phyloP scores from a whole-genome alignment of 2,329 filamentous ascomycete genomes.

The Aspergillus luchuensis region DNA sequence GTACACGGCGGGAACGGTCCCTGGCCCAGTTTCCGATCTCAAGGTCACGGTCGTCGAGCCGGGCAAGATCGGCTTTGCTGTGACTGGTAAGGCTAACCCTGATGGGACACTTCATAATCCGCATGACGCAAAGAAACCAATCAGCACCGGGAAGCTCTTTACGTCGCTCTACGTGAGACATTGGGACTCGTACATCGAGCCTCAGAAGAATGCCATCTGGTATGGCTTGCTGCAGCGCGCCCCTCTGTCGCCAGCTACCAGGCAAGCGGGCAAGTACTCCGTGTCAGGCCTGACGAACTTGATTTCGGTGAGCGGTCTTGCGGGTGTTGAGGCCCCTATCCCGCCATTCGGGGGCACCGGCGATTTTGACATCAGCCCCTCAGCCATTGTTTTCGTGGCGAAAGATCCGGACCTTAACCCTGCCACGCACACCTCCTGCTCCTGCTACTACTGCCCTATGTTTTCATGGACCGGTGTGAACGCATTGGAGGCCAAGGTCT shows the following conservation, averaged over 20 bases:
- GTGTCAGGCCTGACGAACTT: conserved; percentile 49
- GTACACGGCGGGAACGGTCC: conserved; percentile 50
- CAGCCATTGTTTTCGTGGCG: conserved; percentile 49
- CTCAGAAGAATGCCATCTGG: conserved; percentile 54
- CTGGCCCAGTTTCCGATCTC: conserved; percentile 49
- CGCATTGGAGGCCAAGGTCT: conserved; percentile 34
- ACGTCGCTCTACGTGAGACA: conserved; percentile 56
- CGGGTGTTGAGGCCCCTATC: conserved; percentile 50
- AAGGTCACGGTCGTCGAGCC: conserved; percentile 47
- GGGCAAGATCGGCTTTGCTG: conserved; percentile 49
- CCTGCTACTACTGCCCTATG: conserved; percentile 49
- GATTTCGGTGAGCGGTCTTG: conserved; percentile 42
- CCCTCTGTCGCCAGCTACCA: conserved; percentile 39
- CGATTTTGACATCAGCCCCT: conserved; percentile 50
- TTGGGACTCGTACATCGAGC: conserved; percentile 55
- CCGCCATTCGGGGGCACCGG: conserved; percentile 51
- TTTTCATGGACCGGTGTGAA: conserved; percentile 44
- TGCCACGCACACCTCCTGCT: conserved; percentile 50
- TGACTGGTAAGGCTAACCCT: conserved; percentile 50
- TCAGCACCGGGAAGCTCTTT: conserved; percentile 52
- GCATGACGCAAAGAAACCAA: conserved; percentile 50
- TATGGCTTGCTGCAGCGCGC: conserved; percentile 50
- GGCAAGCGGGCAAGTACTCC: conserved; percentile 41
- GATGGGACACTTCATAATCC: conserved; percentile 54
- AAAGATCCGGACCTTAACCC: conserved; percentile 50